A percentile compares a stretch with the other conserved stretches of the same genome.
Evolutionary conservation across 495 filamentous ascomycete genomes (phyloP).

Genomic region (Podospora appendiculata): DNA sequence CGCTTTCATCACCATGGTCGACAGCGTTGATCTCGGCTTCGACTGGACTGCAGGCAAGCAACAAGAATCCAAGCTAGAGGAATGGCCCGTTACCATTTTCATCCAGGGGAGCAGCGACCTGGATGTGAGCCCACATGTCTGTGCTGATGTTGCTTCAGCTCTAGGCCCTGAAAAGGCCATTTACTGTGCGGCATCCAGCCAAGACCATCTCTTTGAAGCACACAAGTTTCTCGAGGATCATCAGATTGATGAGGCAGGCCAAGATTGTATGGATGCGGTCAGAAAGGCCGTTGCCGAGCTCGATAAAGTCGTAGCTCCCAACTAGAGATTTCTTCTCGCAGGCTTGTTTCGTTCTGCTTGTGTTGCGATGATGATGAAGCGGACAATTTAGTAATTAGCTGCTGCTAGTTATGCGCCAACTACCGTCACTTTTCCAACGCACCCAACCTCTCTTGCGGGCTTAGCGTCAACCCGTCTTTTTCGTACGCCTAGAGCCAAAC

Average conservation of each 20-base stretch:
- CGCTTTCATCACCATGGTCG: slow-evolving; percentile 3
- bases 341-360: no score
- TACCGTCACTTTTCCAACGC: no score
- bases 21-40: slow-evolving; percentile 10
- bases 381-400: no score
- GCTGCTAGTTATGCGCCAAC: no score
- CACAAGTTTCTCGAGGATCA: slow-evolving; percentile 8
- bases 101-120: slow-evolving; percentile 14
- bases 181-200: slow-evolving; percentile 4
- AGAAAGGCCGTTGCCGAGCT: slow-evolving; percentile 4
- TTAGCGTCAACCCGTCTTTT: no score
- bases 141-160: neutral
- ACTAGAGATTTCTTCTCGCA: no score
- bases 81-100: slow-evolving; percentile 16
- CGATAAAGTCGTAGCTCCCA: neutral
- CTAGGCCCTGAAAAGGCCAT: slow-evolving; percentile 6
- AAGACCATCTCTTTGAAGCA: slow-evolving; percentile 13
- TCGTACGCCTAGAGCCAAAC: no score
- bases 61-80: neutral
- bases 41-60: slow-evolving; percentile 4
- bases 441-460: no score
- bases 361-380: no score
- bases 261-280: slow-evolving; percentile 2
- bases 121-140: slow-evolving; percentile 9
- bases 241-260: neutral